Percentiles rank a stretch among this genome's conserved stretches.
phyloP scores from a whole-genome alignment of 1,139 yeast genomes.

The Sugiyamaella novakii region DNA sequence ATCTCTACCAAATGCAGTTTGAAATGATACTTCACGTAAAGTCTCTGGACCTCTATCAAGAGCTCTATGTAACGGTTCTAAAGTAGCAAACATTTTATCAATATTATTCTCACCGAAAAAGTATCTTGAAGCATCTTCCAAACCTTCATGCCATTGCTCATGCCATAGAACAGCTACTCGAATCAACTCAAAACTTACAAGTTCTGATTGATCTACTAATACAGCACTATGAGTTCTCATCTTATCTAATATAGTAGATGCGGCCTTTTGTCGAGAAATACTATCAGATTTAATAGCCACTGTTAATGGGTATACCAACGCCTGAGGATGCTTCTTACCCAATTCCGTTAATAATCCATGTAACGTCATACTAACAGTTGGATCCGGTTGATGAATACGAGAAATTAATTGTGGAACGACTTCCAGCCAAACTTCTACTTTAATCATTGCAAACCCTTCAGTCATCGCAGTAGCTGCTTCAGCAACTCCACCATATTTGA shows the following conservation, averaged over 20 bases:
- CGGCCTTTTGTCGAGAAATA: constrained; percentile 86
- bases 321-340: constrained; percentile 97
- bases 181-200: constrained; percentile 91
- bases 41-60: constrained; percentile 89
- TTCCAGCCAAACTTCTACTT: constrained; percentile 91
- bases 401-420: constrained; percentile 95
- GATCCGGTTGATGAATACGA: constrained; percentile 93
- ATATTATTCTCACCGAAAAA: constrained; percentile 95
- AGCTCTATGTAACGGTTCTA: constrained; percentile 86
- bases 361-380: constrained; percentile 75
- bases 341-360: constrained; percentile 81
- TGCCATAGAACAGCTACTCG: constrained; percentile 97
- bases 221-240: constrained; percentile 86
- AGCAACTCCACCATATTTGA: constrained; percentile 88
- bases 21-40: constrained; percentile 87
- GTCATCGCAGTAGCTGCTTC: constrained; percentile 91
- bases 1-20: constrained; percentile 92
- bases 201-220: constrained; percentile 87
- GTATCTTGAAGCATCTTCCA: constrained; percentile 93
- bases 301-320: constrained; percentile 89
- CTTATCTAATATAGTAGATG: constrained; percentile 84
- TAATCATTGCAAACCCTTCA: constrained; percentile 88
- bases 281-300: constrained; percentile 96
- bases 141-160: constrained; percentile 97
- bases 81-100: constrained; percentile 88